A percentile compares a stretch with the other conserved stretches of the same genome.
These are phyloP conservation scores for Cercospora sp. DNA, from an alignment of 2,329 filamentous ascomycete genomes.

Conservation along the genomic window DNA sequence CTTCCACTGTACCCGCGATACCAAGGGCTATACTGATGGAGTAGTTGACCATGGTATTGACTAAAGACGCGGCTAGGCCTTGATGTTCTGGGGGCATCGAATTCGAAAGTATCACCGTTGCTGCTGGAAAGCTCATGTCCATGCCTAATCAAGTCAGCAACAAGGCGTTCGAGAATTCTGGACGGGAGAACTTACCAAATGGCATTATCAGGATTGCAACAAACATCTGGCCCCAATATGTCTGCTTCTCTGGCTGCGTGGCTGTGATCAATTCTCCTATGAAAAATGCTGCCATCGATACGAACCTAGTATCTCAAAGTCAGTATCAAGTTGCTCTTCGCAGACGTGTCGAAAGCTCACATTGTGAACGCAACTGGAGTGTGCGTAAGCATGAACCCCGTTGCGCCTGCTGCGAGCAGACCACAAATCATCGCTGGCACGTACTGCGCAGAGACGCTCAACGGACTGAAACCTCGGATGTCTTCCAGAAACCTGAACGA, in stretches of 20 bases:
- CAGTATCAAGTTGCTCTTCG: background rate
- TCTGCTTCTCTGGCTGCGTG: constrained; percentile 39
- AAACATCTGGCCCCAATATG: constrained; percentile 44
- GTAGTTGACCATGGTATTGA: constrained; percentile 68
- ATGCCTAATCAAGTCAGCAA: constrained; percentile 48
- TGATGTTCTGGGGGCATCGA: constrained; percentile 49
- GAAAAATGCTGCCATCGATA: constrained; percentile 41
- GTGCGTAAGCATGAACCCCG: constrained; percentile 43
- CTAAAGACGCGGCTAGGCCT: constrained; percentile 56
- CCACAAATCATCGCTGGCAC: constrained; percentile 40
- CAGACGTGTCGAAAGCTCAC: constrained; percentile 2
- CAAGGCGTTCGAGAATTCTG: background rate
- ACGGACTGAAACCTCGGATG: constrained; percentile 38
- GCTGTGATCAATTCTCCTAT: constrained; percentile 38
- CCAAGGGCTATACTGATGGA: constrained; percentile 65
- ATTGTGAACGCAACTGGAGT: constrained; percentile 43
- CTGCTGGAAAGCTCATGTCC: constrained; percentile 66
- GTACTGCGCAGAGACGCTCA: constrained; percentile 39
- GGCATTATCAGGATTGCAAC: constrained; percentile 36
- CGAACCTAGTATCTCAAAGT: constrained; percentile 21
- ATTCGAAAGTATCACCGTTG: constrained; percentile 61
- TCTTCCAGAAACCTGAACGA: constrained; percentile 40
- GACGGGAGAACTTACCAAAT: constrained; percentile 16
- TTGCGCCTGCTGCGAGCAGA: constrained; percentile 40
- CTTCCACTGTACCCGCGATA: constrained; percentile 64